Evolutionary conservation across 2,329 filamentous ascomycete species (phyloP), one percentile per base, ranked within the genome.

Genomic region (Hypoxylon sp.): DNA sequence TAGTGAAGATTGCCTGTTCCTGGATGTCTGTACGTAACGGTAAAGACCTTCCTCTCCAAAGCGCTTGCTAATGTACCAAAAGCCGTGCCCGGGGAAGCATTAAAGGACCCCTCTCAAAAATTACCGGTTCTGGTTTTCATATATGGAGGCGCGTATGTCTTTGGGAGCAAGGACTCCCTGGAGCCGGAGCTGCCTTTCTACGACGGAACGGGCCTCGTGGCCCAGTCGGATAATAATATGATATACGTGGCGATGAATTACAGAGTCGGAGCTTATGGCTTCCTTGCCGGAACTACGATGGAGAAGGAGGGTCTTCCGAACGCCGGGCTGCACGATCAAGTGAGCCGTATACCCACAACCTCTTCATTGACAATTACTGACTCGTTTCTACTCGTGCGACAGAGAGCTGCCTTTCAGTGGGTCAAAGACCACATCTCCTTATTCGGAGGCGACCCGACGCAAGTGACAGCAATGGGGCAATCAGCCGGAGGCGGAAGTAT

Each of bases 1-100:
- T 13, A 51, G 40, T 27, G 56, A 59, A 29, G 55, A 59, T 18
- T 59, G 55, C 21, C 20, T 59, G 17, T 59, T 59, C 27, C 15
- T 59, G 2, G 55, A 59, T 29, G 43, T 59, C n/a, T 51, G 45
- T 48, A 38, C 45, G 45, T 23, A 38, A 37, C 20, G 10, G 27
- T 10, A 20, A 40, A 21, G 35, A 15, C 33, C 9, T 17, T 40
- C 11, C 3, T 35, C 7, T 7, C 1, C n/a, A n/a, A n/a, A n/a
- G 11, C 9, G 31, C n/a, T 21, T 42, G 24, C 37, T 50, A 26
- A 50, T 11, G 10, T 9, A 17, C n/a, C 21, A n/a, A n/a, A 41
- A 50, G 47, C 41, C 18, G 47, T 50, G 7, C 47, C 47, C 3
- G 47, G 47, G 1, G 42, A 50, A 42, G 47, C 47, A n/a, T 13